Percentiles rank a stretch among this genome's conserved stretches.
Conservation (phyloP, 345 rosid genomes). For the Hirschfeldia incana region DNA sequence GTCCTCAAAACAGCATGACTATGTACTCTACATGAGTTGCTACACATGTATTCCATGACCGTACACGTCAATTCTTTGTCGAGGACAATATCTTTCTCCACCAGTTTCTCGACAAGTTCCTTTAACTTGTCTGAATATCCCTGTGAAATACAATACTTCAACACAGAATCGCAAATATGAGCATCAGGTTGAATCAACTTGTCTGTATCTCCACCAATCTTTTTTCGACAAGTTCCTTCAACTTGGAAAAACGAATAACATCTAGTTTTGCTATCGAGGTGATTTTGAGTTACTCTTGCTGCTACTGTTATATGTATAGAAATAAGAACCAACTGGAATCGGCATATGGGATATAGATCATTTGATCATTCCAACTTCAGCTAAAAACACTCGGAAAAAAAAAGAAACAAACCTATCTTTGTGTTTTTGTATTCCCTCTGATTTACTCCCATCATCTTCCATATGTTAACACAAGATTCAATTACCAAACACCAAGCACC, state of each 20-base stretch:
- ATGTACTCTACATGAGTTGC: slow-evolving; percentile 21
- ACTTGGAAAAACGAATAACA: too few species aligned
- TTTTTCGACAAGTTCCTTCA: too few species aligned
- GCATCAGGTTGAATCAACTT: slow-evolving; percentile 29
- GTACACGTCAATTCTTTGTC: slow-evolving; percentile 53
- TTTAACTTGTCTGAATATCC: slow-evolving; percentile 54
- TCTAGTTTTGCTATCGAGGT: neutral
- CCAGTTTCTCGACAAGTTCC: slow-evolving; percentile 52
- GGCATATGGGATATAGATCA: neutral
- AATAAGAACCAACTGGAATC: too few species aligned
- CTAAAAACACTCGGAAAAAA: slow-evolving; percentile 17
- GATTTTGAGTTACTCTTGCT: neutral
- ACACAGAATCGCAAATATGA: slow-evolving; percentile 53
- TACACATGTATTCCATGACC: slow-evolving; percentile 54
- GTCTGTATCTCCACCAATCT: too few species aligned
- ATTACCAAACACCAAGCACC: slow-evolving; percentile 10
- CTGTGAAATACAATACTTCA: slow-evolving; percentile 48
- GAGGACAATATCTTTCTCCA: slow-evolving; percentile 47
- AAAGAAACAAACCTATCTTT: slow-evolving; percentile 21
- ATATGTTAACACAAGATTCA: slow-evolving; percentile 14
- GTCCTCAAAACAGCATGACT: too few species aligned
- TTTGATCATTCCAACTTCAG: slow-evolving; percentile 8
- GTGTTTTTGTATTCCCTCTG: neutral
- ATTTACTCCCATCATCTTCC: slow-evolving; percentile 14
- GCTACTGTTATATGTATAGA: neutral